Conservation (phyloP, 1,284 basidiomycete species). For the Cryptococcus hybrid region DNA sequence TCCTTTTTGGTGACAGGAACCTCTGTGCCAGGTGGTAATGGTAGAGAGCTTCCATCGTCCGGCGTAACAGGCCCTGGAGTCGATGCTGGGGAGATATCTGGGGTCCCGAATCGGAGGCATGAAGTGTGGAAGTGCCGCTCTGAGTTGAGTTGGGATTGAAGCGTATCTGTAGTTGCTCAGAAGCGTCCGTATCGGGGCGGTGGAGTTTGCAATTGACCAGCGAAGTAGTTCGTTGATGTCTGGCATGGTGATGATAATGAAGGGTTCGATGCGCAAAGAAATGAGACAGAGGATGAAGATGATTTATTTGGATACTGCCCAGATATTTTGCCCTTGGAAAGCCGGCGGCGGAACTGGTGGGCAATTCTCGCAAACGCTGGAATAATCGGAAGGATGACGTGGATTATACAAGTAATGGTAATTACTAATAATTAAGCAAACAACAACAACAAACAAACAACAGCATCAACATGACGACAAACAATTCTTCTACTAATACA, state of each 20-base stretch:
- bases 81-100: constrained; percentile 22
- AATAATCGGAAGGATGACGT: background rate
- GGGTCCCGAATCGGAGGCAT: constrained; percentile 36
- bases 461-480: no score
- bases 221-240: constrained; percentile 34
- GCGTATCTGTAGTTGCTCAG: constrained; percentile 23
- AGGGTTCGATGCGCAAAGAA: background rate
- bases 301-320: no score
- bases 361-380: background rate
- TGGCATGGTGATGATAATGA: constrained; percentile 24
- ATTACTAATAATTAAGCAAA: no score
- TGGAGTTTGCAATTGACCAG: constrained; percentile 43
- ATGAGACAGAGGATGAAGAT: background rate
- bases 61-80: constrained; percentile 31
- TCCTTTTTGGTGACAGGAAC: constrained; percentile 8
- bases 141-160: constrained; percentile 31
- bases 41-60: constrained; percentile 1
- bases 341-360: no score
- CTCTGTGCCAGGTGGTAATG: constrained; percentile 1
- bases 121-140: constrained; percentile 28
- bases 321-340: background rate
- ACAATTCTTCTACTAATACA: no score
- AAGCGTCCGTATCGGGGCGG: constrained; percentile 2
- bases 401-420: no score
- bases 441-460: no score